phyloP scores from a whole-genome alignment of 371 early-diverging fungal species.

The Mortierella sp. region DNA sequence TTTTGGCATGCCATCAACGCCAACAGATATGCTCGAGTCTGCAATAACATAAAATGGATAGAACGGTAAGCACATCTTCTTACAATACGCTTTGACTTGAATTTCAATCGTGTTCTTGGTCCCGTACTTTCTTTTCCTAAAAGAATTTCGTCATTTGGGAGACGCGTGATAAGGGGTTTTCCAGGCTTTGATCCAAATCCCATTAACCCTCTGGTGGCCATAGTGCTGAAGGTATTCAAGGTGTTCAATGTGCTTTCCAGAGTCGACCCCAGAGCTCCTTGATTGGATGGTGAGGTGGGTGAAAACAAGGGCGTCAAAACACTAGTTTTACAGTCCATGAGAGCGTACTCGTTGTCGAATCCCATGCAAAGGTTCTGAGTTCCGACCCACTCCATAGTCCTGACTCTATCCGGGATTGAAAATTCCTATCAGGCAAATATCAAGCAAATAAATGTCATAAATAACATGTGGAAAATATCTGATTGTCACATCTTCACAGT shows the following conservation, averaged over 20 bases:
- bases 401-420: slow-evolving; percentile 73
- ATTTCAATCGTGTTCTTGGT: neutral
- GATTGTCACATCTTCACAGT: too few species aligned
- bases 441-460: neutral
- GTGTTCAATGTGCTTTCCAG: slow-evolving; percentile 51
- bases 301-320: slow-evolving; percentile 63
- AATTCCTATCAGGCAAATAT: slow-evolving; percentile 61
- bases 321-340: slow-evolving; percentile 75
- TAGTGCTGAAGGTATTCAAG: slow-evolving; percentile 34
- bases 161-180: slow-evolving; percentile 74
- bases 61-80: neutral
- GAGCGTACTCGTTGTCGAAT: slow-evolving; percentile 74
- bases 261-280: slow-evolving; percentile 48
- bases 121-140: slow-evolving; percentile 76
- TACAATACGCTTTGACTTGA: neutral
- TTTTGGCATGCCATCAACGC: slow-evolving; percentile 74
- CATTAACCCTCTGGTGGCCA: slow-evolving; percentile 59
- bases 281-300: slow-evolving; percentile 47
- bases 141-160: slow-evolving; percentile 82
- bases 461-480: too few species aligned
- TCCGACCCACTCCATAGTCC: slow-evolving; percentile 79
- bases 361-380: slow-evolving; percentile 76
- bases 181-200: slow-evolving; percentile 72
- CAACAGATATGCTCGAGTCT: slow-evolving; percentile 81
- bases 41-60: neutral